Percentiles rank a stretch among this genome's conserved stretches.
phyloP scores from a whole-genome alignment of 208 protist genomes.

The Crithidia brevicula region DNA sequence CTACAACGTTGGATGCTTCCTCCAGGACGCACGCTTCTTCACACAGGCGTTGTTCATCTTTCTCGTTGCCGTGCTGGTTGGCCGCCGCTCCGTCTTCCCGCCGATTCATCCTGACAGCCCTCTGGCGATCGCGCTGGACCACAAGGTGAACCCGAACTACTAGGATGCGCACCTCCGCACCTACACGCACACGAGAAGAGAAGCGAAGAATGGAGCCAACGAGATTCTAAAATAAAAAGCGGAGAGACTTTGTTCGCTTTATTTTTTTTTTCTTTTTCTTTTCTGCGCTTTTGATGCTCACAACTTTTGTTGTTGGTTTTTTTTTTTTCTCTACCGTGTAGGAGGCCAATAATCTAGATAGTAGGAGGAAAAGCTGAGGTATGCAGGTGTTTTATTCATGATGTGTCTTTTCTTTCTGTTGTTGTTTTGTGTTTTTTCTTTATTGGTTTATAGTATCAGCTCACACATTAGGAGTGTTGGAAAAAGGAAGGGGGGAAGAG shows the following conservation, averaged over 20 bases:
- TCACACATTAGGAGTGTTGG: background rate
- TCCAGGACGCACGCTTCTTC: constrained; percentile 73
- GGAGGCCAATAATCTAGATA: background rate
- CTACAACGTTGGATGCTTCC: constrained; percentile 52
- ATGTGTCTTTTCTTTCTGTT: too few species aligned
- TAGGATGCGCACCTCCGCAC: constrained; percentile 45
- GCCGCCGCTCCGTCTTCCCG: constrained; percentile 75
- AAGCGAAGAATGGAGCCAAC: too few species aligned
- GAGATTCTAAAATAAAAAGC: too few species aligned
- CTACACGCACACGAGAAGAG: too few species aligned
- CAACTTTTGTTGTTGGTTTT: background rate
- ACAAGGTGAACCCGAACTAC: constrained; percentile 91
- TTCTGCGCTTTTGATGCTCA: background rate
- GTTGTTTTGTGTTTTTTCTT: background rate
- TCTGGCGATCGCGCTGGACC: constrained; percentile 63
- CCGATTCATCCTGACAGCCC: constrained; percentile 81
- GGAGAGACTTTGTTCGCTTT: background rate
- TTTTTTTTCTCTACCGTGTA: constrained; percentile 1
- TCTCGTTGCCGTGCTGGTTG: constrained; percentile 61
- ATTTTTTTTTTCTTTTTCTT: background rate
- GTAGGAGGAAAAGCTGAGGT: constrained; percentile 6
- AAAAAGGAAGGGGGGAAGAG: background rate
- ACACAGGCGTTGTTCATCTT: constrained; percentile 77
- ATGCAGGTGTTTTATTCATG: background rate
- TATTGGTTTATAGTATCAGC: too few species aligned